Evolutionary conservation across 306 rosid species (phyloP).

Genomic region (Lathyrus sativus): DNA sequence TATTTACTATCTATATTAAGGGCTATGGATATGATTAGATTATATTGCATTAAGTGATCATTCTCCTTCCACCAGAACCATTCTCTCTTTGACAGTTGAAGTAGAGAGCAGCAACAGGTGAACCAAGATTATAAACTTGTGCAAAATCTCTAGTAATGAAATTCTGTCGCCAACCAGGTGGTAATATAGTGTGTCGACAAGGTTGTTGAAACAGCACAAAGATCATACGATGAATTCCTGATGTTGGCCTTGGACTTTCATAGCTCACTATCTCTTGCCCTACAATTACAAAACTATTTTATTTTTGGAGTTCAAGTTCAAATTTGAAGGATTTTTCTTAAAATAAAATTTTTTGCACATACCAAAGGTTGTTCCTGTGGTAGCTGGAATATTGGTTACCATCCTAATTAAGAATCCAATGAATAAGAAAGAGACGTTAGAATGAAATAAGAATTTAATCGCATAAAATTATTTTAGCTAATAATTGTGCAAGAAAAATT

Average conservation of each 20-base stretch:
- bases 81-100: constrained; percentile 69
- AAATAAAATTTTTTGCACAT: background rate
- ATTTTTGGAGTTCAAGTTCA: too few relatives aligned
- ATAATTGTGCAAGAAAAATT: too few relatives aligned
- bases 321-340: too few relatives aligned
- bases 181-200: constrained; percentile 61
- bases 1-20: too few relatives aligned
- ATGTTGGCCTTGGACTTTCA: constrained; percentile 67
- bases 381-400: constrained; percentile 89
- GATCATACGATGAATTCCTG: constrained; percentile 73
- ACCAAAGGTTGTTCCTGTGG: constrained; percentile 71
- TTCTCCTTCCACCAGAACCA: constrained; percentile 67
- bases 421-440: background rate
- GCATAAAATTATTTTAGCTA: too few relatives aligned
- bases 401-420: constrained; percentile 51
- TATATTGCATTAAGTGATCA: background rate
- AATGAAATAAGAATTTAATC: too few relatives aligned
- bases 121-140: constrained; percentile 72
- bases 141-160: constrained; percentile 78
- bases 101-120: constrained; percentile 70
- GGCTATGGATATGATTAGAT: background rate
- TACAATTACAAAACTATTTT: background rate
- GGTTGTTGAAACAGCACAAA: constrained; percentile 65
- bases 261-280: constrained; percentile 44
- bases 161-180: constrained; percentile 89